These are phyloP conservation scores for Hypocreales sp. DNA, from an alignment of 2,329 filamentous ascomycete species.

Conservation along the genomic window DNA sequence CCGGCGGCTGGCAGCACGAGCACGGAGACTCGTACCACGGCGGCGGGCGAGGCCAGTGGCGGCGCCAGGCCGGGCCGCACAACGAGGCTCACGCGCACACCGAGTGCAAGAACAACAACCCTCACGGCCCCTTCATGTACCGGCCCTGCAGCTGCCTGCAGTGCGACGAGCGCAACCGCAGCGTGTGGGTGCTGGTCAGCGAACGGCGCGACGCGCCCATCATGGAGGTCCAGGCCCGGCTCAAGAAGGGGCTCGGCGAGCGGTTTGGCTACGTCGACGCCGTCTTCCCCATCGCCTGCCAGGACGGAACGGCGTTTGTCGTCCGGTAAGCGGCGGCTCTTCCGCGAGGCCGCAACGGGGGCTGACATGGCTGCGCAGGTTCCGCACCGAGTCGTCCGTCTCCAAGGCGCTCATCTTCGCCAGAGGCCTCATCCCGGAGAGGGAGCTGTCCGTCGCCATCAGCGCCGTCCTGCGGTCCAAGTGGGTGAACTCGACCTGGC, in stretches of 20 bases:
- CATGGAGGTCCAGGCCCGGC: conserved; percentile 11
- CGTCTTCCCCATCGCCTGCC: conserved; percentile 5
- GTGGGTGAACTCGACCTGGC: conserved; percentile 9
- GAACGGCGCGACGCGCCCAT: conserved; percentile 1
- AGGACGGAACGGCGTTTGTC: conserved; percentile 8
- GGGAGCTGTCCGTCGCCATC: conserved; percentile 11
- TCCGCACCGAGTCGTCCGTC: conserved; percentile 11
- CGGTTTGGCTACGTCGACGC: conserved; percentile 16
- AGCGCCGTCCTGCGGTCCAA: conserved; percentile 15
- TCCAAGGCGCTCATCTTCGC: conserved; percentile 10
- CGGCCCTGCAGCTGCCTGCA: conserved; percentile 12
- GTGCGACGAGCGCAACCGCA: conserved; percentile 15
- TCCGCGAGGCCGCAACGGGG: not conserved
- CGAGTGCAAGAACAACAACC: conserved; percentile 4
- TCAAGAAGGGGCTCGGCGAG: conserved; percentile 13
- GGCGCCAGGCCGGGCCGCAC: not conserved
- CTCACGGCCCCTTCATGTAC: conserved; percentile 7
- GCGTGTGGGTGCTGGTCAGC: conserved; percentile 12
- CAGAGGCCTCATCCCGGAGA: conserved; percentile 10
- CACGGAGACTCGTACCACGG: too few relatives aligned
- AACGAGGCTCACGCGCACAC: not conserved
- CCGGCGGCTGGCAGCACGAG: too few relatives aligned
- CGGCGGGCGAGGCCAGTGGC: conserved; percentile 1
- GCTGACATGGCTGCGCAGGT: conserved; percentile 7
- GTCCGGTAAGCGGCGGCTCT: conserved; percentile 10